These are phyloP conservation scores for Stephania japonica DNA, from an alignment of 164 flowering plant genomes.

Conservation along the genomic window DNA sequence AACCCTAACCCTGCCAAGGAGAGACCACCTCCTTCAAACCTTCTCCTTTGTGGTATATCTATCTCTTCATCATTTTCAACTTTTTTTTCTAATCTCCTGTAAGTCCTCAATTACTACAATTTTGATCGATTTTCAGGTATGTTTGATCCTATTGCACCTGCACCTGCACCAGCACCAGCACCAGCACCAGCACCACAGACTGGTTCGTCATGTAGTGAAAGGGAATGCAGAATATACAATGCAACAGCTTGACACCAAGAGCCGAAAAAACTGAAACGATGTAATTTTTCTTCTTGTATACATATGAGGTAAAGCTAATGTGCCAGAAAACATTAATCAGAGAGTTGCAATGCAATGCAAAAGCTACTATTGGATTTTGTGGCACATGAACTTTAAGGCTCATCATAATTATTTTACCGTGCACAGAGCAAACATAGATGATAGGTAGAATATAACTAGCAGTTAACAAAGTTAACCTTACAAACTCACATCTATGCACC, in stretches of 20 bases:
- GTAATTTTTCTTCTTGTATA: background rate
- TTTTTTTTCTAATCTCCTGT: background rate
- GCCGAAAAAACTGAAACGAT: background rate
- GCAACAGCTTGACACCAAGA: background rate
- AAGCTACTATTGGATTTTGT: too few species aligned
- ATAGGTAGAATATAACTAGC: too few species aligned
- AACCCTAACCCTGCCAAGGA: constrained; percentile 48
- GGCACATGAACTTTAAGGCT: too few species aligned
- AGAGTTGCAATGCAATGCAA: too few species aligned
- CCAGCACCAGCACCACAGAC: constrained; percentile 3
- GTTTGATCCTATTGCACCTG: background rate
- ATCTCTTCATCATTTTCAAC: background rate
- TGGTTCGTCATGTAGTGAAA: constrained; percentile 1
- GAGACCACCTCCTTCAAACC: constrained; percentile 40
- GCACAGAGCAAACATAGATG: too few species aligned
- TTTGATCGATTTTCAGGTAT: constrained; percentile 10
- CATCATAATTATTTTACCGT: too few species aligned
- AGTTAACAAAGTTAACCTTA: too few species aligned
- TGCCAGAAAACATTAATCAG: too few species aligned
- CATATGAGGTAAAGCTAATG: too few species aligned
- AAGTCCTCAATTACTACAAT: background rate
- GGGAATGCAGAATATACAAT: background rate
- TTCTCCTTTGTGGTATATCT: constrained; percentile 37
- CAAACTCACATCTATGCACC: too few species aligned
- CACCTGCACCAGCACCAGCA: background rate